These are phyloP conservation scores for Cochlearia excelsa DNA, from an alignment of 345 rosid species.

Conservation along the genomic window DNA sequence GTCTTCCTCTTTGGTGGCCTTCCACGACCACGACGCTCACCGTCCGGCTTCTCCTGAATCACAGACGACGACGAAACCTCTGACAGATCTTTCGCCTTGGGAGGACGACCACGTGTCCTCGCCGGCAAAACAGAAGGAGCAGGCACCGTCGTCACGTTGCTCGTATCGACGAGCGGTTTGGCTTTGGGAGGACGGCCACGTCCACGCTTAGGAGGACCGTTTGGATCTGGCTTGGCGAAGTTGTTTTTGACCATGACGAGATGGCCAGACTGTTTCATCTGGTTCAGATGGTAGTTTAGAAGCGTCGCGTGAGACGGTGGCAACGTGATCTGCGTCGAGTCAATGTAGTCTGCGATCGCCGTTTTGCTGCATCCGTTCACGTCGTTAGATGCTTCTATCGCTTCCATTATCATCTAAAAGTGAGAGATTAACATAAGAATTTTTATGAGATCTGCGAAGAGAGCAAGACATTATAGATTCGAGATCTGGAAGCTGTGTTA, in stretches of 20 bases:
- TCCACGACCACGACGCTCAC: conserved; percentile 53
- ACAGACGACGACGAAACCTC: conserved; percentile 2
- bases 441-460: no score
- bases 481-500: neutral
- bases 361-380: conserved; percentile 55
- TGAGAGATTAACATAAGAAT: no score
- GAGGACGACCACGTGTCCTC: conserved; percentile 76
- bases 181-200: conserved; percentile 93
- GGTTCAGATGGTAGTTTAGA: conserved; percentile 59
- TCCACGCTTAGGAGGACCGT: conserved; percentile 81
- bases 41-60: conserved; percentile 15
- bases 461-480: no score
- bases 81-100: conserved; percentile 41
- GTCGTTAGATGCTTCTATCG: conserved; percentile 60
- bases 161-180: conserved; percentile 22
- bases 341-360: conserved; percentile 60
- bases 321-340: conserved; percentile 45
- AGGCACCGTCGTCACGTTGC: neutral
- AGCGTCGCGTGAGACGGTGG: conserved; percentile 61
- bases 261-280: conserved; percentile 63
- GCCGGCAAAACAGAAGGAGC: conserved; percentile 42
- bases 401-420: conserved; percentile 65
- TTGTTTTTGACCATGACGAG: conserved; percentile 62
- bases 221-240: conserved; percentile 69
- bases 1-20: conserved; percentile 70